Evolutionary conservation across 257 asterid species (phyloP).

Genomic region (Nicotiana tomentosiformis): DNA sequence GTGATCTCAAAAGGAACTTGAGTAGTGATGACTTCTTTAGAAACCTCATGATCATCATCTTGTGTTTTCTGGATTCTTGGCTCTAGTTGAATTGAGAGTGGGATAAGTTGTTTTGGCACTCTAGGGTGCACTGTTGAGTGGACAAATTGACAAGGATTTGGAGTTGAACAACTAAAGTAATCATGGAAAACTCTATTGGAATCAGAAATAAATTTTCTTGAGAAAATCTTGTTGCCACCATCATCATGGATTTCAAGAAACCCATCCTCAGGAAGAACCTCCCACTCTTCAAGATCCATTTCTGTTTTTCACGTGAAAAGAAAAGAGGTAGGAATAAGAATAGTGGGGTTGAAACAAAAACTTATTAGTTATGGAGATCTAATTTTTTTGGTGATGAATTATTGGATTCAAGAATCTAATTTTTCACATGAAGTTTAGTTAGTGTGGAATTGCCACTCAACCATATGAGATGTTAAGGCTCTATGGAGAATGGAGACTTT

Average conservation of each 20-base stretch:
- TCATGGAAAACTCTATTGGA: constrained; percentile 3
- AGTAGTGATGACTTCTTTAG: not conserved
- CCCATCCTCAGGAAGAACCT: constrained; percentile 66
- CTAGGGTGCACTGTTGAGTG: constrained; percentile 14
- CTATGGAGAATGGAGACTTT: constrained; percentile 12
- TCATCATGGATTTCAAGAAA: constrained; percentile 60
- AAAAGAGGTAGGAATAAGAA: not conserved
- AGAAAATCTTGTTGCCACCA: constrained; percentile 42
- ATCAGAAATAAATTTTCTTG: constrained; percentile 27
- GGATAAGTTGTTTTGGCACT: constrained; percentile 12
- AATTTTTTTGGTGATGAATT: not conserved
- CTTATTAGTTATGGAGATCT: not conserved
- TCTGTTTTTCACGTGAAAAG: no score
- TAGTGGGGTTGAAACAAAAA: not conserved
- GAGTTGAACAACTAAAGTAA: constrained; percentile 8
- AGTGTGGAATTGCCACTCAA: no score
- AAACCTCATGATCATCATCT: constrained; percentile 8
- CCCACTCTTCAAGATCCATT: constrained; percentile 78
- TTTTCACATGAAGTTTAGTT: not conserved
- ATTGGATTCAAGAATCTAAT: not conserved
- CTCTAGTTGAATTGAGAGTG: constrained; percentile 20
- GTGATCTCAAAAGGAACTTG: not conserved
- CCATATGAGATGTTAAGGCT: not conserved
- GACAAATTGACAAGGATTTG: constrained; percentile 25
- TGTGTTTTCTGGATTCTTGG: constrained; percentile 2